Base-by-base conservation (phyloP, 805 yeast genomes). In the Cyberlindnera maritima region DNA sequence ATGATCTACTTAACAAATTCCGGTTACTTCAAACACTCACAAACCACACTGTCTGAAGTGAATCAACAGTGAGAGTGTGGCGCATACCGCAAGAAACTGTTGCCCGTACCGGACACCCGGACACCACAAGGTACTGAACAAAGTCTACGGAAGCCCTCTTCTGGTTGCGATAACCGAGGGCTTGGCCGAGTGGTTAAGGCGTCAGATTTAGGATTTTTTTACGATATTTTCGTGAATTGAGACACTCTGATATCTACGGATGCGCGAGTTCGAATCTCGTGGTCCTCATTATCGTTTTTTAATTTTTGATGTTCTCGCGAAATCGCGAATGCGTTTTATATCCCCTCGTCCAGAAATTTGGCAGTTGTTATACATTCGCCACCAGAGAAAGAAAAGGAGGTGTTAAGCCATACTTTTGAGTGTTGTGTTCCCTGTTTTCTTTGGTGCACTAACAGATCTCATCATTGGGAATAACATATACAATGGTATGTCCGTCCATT, bases 151-250 rank as follows among this genome's bases (percentile, higher is more conserved):
- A 33, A 35, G 38, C 23, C 39, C 8, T 9, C 2, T 9, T 13
- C 32, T 2, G 19, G 6, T 17, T 35, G 42, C 50, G 53, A 49
- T 45, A 41, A 45, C 28, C 45, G 71, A 64, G 69, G 66, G 68
- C 52, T 48, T 67, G 71, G 71, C 71, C 71, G 71, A 67, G 71
- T 66, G 71, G 71, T 67, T 66, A 67, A 67, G 71, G 71, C 71
- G 71, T 64, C 69, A 65, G 71, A 66, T 67, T 67, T 67, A 67
- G 71, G 71, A 41, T 23, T 29, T 36, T 31, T 36, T 36, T 36
- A 28, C 31, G 31, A 13, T 32, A 11, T 6, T 19, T 25, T 15
- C 15, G 31, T 13, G 9, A 23, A 25, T 17, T 17, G 23, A 42
- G 39, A 39, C 43, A 31, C 68, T 67, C 72, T 66, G 70, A 65